A percentile compares a stretch with the other conserved stretches of the same genome.
Evolutionary conservation across 371 early-diverging fungal genomes (phyloP).

Genomic region (Mucor irregularis): DNA sequence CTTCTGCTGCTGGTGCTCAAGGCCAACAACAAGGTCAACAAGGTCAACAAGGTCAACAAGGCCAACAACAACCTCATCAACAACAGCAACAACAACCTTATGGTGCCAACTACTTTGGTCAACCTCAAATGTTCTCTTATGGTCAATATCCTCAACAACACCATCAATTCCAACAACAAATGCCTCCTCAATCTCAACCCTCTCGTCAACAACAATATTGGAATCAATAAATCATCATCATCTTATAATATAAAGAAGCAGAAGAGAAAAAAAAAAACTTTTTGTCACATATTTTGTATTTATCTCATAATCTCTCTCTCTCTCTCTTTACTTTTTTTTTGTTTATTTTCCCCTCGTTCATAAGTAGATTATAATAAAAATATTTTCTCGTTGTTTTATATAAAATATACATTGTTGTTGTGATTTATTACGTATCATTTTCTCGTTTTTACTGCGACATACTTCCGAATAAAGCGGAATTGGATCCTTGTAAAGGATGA

Average conservation of each 20-base stretch:
- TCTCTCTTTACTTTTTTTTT: no score
- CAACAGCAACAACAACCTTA: slow-evolving; percentile 27
- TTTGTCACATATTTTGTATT: no score
- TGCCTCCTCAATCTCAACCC: slow-evolving; percentile 20
- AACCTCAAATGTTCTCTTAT: slow-evolving; percentile 40
- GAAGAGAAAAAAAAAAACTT: no score
- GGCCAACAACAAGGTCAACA: slow-evolving; percentile 1
- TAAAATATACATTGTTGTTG: no score
- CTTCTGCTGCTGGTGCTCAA: slow-evolving; percentile 2
- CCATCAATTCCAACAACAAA: slow-evolving; percentile 22
- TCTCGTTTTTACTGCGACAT: no score
- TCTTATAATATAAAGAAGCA: no score
- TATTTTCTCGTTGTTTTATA: no score
- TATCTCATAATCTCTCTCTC: no score
- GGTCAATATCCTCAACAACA: slow-evolving; percentile 24
- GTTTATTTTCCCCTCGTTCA: no score
- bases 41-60: slow-evolving; percentile 20
- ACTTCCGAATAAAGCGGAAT: background rate
- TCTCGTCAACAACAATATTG: slow-evolving; percentile 29
- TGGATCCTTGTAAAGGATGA: background rate
- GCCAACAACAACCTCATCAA: slow-evolving; percentile 24
- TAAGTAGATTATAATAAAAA: no score
- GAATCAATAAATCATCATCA: slow-evolving; percentile 19
- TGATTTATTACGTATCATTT: no score
- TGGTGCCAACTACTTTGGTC: slow-evolving; percentile 28